phyloP scores from a whole-genome alignment of 345 rosid species.

The Aquilaria yunnanensis region DNA sequence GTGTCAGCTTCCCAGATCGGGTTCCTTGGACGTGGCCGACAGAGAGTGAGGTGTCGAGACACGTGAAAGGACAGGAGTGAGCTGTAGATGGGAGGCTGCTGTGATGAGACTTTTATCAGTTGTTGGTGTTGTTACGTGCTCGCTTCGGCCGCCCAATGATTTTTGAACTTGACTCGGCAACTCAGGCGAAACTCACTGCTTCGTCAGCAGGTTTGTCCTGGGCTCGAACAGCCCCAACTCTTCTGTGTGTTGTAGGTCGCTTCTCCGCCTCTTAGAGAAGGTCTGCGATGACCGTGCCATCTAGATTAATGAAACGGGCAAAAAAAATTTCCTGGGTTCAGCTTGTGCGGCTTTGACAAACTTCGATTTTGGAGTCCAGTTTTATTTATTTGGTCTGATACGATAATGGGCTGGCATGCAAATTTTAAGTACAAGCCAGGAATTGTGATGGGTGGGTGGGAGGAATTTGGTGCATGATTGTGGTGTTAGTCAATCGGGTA shows the following conservation, averaged over 20 bases:
- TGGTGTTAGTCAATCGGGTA: constrained; percentile 71
- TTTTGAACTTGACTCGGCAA: too few relatives aligned
- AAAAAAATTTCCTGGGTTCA: neutral
- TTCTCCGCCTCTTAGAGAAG: constrained; percentile 69
- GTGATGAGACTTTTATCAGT: too few relatives aligned
- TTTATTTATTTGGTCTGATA: neutral
- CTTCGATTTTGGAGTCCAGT: neutral
- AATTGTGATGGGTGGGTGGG: constrained; percentile 59
- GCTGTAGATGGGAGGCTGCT: too few relatives aligned
- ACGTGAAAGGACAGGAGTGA: too few relatives aligned
- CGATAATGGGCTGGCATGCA: constrained; percentile 40
- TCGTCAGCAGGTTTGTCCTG: too few relatives aligned
- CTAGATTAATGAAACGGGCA: constrained; percentile 80
- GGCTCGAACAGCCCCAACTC: too few relatives aligned
- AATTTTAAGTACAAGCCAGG: constrained; percentile 82
- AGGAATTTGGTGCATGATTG: constrained; percentile 64
- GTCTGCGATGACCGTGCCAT: constrained; percentile 62
- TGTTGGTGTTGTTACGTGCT: too few relatives aligned
- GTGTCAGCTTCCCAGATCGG: too few relatives aligned
- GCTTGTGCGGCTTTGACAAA: neutral
- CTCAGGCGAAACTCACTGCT: too few relatives aligned
- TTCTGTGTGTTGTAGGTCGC: constrained; percentile 17
- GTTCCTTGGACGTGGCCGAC: too few relatives aligned
- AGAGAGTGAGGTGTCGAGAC: too few relatives aligned
- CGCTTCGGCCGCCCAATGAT: too few relatives aligned